Evolutionary conservation across 2,329 filamentous ascomycete genomes (phyloP).

Genomic region (Alternaria brassicae): DNA sequence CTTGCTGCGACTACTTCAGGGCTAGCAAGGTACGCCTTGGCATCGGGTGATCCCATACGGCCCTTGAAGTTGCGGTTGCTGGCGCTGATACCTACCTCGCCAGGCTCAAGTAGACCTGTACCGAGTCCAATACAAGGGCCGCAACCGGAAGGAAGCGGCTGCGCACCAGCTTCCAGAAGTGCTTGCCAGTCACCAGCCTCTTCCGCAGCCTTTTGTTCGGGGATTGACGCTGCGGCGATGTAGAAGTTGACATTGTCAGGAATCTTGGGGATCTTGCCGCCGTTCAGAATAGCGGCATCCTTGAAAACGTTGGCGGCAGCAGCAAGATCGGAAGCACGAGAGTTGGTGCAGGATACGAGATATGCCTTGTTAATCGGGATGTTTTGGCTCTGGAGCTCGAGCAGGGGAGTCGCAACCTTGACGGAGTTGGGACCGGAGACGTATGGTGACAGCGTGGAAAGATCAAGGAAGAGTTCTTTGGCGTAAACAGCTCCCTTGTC

Average conservation of each 20-base stretch:
- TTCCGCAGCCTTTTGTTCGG: conserved; percentile 80
- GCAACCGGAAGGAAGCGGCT: conserved; percentile 74
- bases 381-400: conserved; percentile 72
- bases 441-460: conserved; percentile 83
- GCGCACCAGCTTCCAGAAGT: conserved; percentile 80
- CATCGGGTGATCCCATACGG: conserved; percentile 81
- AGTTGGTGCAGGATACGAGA: conserved; percentile 90
- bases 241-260: conserved; percentile 82
- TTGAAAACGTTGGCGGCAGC: conserved; percentile 86
- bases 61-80: conserved; percentile 92
- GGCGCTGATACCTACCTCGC: conserved; percentile 85
- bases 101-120: conserved; percentile 77
- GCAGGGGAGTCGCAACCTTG: conserved; percentile 81
- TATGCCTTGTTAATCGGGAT: conserved; percentile 87
- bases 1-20: conserved; percentile 93
- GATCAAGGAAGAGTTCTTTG: conserved; percentile 81
- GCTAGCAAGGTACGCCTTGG: conserved; percentile 84
- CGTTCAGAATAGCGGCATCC: conserved; percentile 69
- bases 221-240: conserved; percentile 82
- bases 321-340: conserved; percentile 78
- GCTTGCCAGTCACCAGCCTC: conserved; percentile 85
- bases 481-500: conserved; percentile 82
- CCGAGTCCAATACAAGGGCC: conserved; percentile 88
- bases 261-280: conserved; percentile 71
- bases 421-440: conserved; percentile 90